Evolutionary conservation across 768 basidiomycete species (phyloP).

Genomic region (Chalciporus chontae): DNA sequence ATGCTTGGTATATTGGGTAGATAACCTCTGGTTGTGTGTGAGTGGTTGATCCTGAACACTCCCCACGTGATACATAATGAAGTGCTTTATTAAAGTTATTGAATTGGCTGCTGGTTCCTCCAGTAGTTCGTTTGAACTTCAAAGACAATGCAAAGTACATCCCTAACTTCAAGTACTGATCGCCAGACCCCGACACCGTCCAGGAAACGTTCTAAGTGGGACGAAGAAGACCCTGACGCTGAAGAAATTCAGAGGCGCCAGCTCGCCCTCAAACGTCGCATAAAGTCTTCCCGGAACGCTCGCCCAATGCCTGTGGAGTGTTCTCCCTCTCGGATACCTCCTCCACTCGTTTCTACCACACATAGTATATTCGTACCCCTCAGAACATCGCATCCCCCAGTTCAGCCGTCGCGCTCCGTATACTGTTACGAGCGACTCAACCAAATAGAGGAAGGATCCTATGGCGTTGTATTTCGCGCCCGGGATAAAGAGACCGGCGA

Average conservation of each 20-base stretch:
- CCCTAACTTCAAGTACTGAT: slow-evolving; percentile 30
- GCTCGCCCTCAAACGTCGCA: slow-evolving; percentile 52
- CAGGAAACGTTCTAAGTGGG: slow-evolving; percentile 78
- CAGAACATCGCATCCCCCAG: slow-evolving; percentile 71
- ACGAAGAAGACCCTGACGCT: slow-evolving; percentile 43
- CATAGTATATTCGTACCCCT: slow-evolving; percentile 75
- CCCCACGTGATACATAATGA: not conserved
- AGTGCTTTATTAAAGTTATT: too few species aligned
- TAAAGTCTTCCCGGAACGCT: slow-evolving; percentile 37
- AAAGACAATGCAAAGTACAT: slow-evolving; percentile 6
- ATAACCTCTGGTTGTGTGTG: slow-evolving; percentile 5
- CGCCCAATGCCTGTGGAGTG: slow-evolving; percentile 9
- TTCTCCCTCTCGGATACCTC: slow-evolving; percentile 17
- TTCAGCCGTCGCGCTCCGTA: slow-evolving; percentile 87
- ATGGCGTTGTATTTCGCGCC: slow-evolving; percentile 97
- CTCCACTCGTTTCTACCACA: slow-evolving; percentile 11
- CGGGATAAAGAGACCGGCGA: slow-evolving; percentile 92
- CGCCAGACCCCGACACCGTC: slow-evolving; percentile 48
- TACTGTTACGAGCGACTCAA: slow-evolving; percentile 93
- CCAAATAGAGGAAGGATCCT: slow-evolving; percentile 98
- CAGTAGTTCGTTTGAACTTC: not conserved
- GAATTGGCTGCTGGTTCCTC: too few species aligned
- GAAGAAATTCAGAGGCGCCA: slow-evolving; percentile 33
- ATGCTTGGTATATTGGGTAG: slow-evolving; percentile 8
- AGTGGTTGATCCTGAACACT: too few species aligned